Conservation (phyloP, 2,329 filamentous ascomycete species). For the Fusarium phyllophilum region DNA sequence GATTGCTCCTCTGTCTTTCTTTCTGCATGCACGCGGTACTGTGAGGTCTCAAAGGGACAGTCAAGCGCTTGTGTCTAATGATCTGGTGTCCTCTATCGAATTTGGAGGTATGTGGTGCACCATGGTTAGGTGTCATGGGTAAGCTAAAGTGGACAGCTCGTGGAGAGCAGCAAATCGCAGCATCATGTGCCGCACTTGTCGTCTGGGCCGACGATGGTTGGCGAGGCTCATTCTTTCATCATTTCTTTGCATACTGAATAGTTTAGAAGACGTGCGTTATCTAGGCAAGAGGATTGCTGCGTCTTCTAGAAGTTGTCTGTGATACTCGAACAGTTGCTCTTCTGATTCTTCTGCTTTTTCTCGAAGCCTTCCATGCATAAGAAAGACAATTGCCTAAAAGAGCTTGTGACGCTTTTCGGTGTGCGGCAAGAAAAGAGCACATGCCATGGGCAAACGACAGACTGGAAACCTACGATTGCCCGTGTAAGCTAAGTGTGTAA, state of each 20-base stretch:
- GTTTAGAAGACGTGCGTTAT: background rate
- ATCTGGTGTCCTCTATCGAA: slow-evolving; percentile 24
- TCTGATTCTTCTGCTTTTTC: background rate
- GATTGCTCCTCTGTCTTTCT: slow-evolving; percentile 13
- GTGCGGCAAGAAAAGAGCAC: slow-evolving; percentile 9
- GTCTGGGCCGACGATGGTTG: slow-evolving; percentile 17
- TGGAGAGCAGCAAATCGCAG: slow-evolving; percentile 10
- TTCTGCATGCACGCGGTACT: background rate
- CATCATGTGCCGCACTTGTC: slow-evolving; percentile 30
- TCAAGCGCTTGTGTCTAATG: slow-evolving; percentile 23
- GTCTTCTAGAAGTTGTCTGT: background rate
- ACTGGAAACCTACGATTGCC: background rate
- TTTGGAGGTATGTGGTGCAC: slow-evolving; percentile 4
- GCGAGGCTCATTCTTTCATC: background rate
- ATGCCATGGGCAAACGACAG: slow-evolving; percentile 18
- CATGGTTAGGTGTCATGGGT: background rate
- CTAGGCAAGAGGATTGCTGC: background rate
- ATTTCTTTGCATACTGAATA: slow-evolving; percentile 1
- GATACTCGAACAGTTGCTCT: background rate
- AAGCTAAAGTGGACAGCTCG: slow-evolving; percentile 11
- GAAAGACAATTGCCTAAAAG: background rate
- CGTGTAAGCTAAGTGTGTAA: background rate
- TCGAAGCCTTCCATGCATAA: background rate
- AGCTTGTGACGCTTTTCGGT: slow-evolving; percentile 1
- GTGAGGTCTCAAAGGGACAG: background rate